A percentile compares a stretch with the other conserved stretches of the same genome.
phyloP scores from a whole-genome alignment of 139 green algal species.

The Picochlorum sp. region DNA sequence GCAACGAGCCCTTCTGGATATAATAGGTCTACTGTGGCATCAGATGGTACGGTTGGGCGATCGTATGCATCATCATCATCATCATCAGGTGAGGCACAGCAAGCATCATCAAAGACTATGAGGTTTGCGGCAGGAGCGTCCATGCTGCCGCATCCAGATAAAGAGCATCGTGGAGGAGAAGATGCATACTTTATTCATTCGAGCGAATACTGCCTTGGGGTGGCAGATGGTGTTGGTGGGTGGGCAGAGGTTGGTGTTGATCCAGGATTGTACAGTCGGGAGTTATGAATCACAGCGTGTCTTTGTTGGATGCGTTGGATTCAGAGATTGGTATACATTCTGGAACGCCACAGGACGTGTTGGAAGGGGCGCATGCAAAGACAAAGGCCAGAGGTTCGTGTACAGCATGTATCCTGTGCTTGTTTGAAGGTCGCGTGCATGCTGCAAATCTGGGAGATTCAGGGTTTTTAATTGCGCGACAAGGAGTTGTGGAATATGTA shows the following conservation, averaged over 20 bases:
- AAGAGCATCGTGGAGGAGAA: conserved; percentile 68
- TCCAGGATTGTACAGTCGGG: conserved; percentile 64
- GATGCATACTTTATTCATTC: conserved; percentile 74
- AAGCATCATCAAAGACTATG: too few relatives aligned
- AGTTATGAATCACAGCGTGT: conserved; percentile 55
- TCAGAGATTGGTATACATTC: conserved; percentile 10
- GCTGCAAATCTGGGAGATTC: conserved; percentile 82
- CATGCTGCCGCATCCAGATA: conserved; percentile 78
- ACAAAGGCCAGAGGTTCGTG: conserved; percentile 47
- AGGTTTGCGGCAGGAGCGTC: conserved; percentile 33
- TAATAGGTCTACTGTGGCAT: too few relatives aligned
- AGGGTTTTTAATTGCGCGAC: conserved; percentile 37
- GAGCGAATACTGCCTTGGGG: conserved; percentile 45
- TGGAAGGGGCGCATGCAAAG: conserved; percentile 32
- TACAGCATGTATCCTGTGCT: conserved; percentile 72
- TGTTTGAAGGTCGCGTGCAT: conserved; percentile 55
- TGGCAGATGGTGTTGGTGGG: conserved; percentile 80
- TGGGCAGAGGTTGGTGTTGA: conserved; percentile 72
- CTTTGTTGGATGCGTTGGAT: not conserved
- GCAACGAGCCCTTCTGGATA: too few relatives aligned
- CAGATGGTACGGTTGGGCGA: too few relatives aligned
- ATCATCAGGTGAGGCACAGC: too few relatives aligned
- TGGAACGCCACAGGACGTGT: conserved; percentile 36
- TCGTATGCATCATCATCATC: too few relatives aligned
- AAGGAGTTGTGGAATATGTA: conserved; percentile 56